Evolutionary conservation across 148 eudicot species (phyloP).

Genomic region (Heliamphora exappendiculata): DNA sequence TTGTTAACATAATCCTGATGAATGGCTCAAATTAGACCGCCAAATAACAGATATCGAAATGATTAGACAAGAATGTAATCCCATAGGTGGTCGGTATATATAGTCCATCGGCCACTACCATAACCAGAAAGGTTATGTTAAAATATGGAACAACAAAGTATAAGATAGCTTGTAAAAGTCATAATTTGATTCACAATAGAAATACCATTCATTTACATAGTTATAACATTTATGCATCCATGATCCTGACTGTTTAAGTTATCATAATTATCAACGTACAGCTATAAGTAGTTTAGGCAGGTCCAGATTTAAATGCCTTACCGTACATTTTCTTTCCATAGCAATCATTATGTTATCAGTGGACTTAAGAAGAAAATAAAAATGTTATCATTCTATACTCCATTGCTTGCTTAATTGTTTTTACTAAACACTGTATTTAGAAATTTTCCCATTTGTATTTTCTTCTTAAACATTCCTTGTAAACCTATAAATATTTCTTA

Average conservation of each 20-base stretch:
- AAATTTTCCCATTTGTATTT: too few species aligned
- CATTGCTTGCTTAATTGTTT: too few species aligned
- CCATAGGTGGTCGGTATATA: neutral
- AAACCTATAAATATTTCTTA: neutral
- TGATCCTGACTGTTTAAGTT: neutral
- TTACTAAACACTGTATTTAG: too few species aligned
- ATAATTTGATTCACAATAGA: neutral
- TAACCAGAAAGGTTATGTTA: neutral
- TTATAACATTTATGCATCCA: neutral
- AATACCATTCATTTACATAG: neutral
- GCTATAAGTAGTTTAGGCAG: neutral
- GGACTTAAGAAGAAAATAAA: too few species aligned
- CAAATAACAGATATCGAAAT: neutral
- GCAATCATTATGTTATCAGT: neutral
- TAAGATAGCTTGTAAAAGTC: neutral
- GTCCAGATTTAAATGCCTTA: neutral
- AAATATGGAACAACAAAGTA: neutral
- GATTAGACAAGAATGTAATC: neutral
- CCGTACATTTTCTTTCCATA: too few species aligned
- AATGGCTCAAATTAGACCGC: neutral
- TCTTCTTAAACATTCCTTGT: neutral
- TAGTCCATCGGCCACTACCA: neutral
- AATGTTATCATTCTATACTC: too few species aligned
- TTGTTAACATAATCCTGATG: conserved; percentile 66
- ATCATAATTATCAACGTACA: neutral